phyloP scores from a whole-genome alignment of 345 rosid species.

The Mallotus nudiflorus region DNA sequence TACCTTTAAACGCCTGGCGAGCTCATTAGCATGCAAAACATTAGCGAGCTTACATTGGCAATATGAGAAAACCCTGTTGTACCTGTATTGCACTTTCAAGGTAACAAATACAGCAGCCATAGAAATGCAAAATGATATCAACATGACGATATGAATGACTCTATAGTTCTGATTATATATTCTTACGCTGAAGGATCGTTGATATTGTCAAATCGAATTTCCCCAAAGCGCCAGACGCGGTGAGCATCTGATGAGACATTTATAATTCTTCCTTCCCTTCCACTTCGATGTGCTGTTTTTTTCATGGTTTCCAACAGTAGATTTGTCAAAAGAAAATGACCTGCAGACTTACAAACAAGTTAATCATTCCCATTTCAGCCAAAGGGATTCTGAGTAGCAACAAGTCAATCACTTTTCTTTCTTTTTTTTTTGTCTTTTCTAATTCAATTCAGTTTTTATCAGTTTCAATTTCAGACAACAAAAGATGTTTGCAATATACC shows the following conservation, averaged over 20 bases:
- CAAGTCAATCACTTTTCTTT: too few species aligned
- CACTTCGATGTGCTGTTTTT: neutral
- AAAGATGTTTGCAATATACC: too few species aligned
- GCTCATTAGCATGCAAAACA: conserved; percentile 4
- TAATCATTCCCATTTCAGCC: neutral
- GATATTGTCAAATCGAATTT: neutral
- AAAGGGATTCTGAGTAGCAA: too few species aligned
- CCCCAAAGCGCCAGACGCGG: conserved; percentile 1
- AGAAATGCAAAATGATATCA: neutral
- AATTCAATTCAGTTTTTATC: too few species aligned
- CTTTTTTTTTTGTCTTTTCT: too few species aligned
- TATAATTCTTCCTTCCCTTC: conserved; percentile 8
- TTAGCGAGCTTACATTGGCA: conserved; percentile 10
- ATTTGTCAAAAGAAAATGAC: conserved; percentile 13
- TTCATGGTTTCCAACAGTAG: conserved; percentile 7
- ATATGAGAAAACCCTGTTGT: neutral
- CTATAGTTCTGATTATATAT: neutral
- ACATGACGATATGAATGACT: neutral
- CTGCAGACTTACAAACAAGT: neutral
- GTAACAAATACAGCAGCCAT: neutral
- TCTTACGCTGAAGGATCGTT: conserved; percentile 10
- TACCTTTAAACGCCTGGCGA: conserved; percentile 10
- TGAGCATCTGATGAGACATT: neutral
- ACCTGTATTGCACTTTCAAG: neutral
- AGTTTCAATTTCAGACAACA: too few species aligned